These are phyloP conservation scores for Gossypium longicalyx DNA, from an alignment of 345 rosid species.

Conservation along the genomic window DNA sequence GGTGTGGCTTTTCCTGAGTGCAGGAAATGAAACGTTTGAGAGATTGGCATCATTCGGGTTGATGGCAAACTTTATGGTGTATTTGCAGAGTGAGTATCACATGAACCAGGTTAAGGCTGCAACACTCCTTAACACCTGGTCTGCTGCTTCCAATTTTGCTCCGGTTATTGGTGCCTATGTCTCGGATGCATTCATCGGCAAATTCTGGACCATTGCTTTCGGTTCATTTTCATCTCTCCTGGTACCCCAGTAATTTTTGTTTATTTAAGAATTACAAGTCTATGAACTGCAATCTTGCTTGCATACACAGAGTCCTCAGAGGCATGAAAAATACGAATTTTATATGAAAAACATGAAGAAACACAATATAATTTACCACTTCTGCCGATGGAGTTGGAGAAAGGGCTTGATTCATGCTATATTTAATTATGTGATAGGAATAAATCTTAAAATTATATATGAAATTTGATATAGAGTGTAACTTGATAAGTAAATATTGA, in stretches of 20 bases:
- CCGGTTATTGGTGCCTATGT: slow-evolving; percentile 64
- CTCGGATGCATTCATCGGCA: slow-evolving; percentile 44
- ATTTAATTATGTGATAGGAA: too few species aligned
- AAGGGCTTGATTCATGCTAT: too few species aligned
- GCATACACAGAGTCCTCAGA: too few species aligned
- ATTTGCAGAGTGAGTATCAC: slow-evolving; percentile 50
- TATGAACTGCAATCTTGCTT: too few species aligned
- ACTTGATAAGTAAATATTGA: too few species aligned
- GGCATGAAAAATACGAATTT: too few species aligned
- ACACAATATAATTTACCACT: too few species aligned
- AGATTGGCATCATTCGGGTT: slow-evolving; percentile 62
- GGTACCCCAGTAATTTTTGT: slow-evolving; percentile 31
- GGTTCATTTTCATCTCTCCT: slow-evolving; percentile 50
- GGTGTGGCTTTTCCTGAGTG: slow-evolving; percentile 7
- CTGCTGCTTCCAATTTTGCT: slow-evolving; percentile 54
- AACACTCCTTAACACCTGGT: slow-evolving; percentile 56
- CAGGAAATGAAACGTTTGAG: slow-evolving; percentile 76
- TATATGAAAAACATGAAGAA: too few species aligned
- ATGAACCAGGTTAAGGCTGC: slow-evolving; percentile 56
- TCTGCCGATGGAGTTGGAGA: too few species aligned
- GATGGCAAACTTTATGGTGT: slow-evolving; percentile 53
- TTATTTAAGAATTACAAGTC: background rate
- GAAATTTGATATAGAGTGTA: too few species aligned
- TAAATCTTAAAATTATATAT: too few species aligned
- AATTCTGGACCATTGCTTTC: slow-evolving; percentile 47